Conservation (phyloP, 169 alveolate species). For the Plasmodium relictum region DNA sequence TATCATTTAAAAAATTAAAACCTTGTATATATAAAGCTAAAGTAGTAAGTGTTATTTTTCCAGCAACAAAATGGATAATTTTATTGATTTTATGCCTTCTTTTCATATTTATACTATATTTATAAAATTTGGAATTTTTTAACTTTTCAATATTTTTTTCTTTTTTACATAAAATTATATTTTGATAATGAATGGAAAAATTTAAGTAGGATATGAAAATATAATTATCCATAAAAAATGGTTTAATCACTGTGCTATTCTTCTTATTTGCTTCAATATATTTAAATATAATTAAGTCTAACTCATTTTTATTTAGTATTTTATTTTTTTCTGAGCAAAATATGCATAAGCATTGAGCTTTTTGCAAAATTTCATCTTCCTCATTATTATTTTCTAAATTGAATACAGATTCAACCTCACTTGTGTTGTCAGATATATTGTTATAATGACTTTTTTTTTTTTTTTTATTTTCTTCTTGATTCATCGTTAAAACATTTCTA, state of each 20-base stretch:
- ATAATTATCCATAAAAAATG: constrained; percentile 46
- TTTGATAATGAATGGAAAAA: constrained; percentile 35
- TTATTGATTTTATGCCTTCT: constrained; percentile 19
- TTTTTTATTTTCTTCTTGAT: not conserved
- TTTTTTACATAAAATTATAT: not conserved
- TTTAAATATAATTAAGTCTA: constrained; percentile 26
- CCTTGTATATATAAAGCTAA: constrained; percentile 45
- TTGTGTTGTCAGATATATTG: not conserved
- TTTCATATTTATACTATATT: constrained; percentile 11
- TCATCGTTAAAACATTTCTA: constrained; percentile 26
- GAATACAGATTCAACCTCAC: constrained; percentile 1
- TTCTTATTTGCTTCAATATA: constrained; percentile 54
- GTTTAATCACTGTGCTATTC: constrained; percentile 31
- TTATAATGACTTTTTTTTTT: not conserved
- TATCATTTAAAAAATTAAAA: constrained; percentile 11
- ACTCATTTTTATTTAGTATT: constrained; percentile 26
- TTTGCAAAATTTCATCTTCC: not conserved
- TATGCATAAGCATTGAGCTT: constrained; percentile 26
- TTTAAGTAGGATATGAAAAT: constrained; percentile 41
- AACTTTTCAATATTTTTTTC: not conserved
- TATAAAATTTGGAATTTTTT: constrained; percentile 14
- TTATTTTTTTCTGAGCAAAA: constrained; percentile 23
- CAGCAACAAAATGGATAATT: constrained; percentile 18
- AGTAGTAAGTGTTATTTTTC: constrained; percentile 24
- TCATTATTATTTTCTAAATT: not conserved